phyloP scores from a whole-genome alignment of 2,329 filamentous ascomycete species.

The Aspergillus costaricaensis region DNA sequence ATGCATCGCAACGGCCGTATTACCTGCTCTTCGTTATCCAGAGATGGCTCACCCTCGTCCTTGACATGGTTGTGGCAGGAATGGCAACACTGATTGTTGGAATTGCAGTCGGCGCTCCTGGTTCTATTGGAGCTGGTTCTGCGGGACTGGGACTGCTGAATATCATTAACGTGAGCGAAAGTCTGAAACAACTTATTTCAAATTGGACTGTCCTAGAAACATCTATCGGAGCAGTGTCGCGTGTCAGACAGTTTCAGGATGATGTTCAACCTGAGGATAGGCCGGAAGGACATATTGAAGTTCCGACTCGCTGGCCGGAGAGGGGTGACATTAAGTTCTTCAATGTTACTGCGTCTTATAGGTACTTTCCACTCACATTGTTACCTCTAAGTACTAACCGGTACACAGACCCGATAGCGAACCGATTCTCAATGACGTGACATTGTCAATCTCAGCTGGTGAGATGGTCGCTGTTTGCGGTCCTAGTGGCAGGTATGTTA shows the following conservation, averaged over 20 bases:
- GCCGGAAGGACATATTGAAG: conserved; percentile 53
- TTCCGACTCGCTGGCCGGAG: conserved; percentile 42
- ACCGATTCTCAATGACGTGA: conserved; percentile 21
- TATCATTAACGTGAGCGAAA: conserved; percentile 50
- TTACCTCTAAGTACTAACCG: not conserved
- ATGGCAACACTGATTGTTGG: conserved; percentile 47
- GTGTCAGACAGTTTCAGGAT: conserved; percentile 31
- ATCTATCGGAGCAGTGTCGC: conserved; percentile 48
- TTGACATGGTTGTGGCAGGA: conserved; percentile 46
- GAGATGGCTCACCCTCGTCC: conserved; percentile 44
- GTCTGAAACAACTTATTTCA: conserved; percentile 45
- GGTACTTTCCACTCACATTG: not conserved
- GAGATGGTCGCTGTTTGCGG: conserved; percentile 35
- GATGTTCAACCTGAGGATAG: conserved; percentile 48
- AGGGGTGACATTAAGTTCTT: conserved; percentile 10
- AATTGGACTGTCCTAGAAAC: conserved; percentile 57
- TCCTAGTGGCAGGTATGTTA: conserved; percentile 6
- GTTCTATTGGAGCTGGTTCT: conserved; percentile 43
- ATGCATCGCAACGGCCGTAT: conserved; percentile 46
- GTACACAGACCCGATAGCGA: conserved; percentile 2
- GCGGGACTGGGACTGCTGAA: conserved; percentile 52
- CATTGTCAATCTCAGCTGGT: conserved; percentile 22
- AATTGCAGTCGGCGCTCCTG: conserved; percentile 41
- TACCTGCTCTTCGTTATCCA: conserved; percentile 50
- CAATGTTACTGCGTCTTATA: conserved; percentile 7